Conservation (phyloP, 73 alveolate genomes). For the Paramecium pentaurelia region DNA sequence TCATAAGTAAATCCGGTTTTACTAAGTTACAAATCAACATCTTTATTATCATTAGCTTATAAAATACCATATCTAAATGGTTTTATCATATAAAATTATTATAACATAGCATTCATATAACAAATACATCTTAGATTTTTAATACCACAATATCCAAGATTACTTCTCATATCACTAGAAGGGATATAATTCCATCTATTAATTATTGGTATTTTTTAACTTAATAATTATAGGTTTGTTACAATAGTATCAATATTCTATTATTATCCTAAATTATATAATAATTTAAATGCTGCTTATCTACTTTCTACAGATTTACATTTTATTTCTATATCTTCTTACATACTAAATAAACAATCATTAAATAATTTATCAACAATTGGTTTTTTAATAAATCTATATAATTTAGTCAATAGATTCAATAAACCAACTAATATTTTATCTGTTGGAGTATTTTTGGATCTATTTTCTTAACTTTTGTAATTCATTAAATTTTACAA, state of each 20-base stretch:
- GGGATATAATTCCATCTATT: conserved; percentile 83
- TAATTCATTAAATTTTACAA: conserved; percentile 26
- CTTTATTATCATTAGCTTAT: conserved; percentile 79
- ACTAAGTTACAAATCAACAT: conserved; percentile 55
- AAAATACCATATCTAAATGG: conserved; percentile 90
- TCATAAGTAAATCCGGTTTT: conserved; percentile 72
- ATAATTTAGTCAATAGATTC: conserved; percentile 27
- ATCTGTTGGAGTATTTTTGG: conserved; percentile 45
- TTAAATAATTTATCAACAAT: conserved; percentile 25
- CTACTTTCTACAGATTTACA: conserved; percentile 58
- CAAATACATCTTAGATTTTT: conserved; percentile 91
- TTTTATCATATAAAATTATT: conserved; percentile 94
- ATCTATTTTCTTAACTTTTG: conserved; percentile 47
- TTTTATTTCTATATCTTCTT: conserved; percentile 50
- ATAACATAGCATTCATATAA: conserved; percentile 96
- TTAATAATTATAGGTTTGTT: conserved; percentile 1
- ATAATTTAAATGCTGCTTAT: conserved; percentile 62
- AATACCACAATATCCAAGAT: conserved; percentile 77
- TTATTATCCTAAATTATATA: background rate
- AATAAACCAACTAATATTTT: conserved; percentile 62
- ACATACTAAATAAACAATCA: conserved; percentile 45
- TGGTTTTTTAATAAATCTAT: background rate
- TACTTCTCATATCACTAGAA: conserved; percentile 68
- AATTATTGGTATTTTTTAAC: conserved; percentile 60
- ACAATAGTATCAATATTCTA: background rate